Percentiles rank a stretch among this genome's conserved stretches.
Evolutionary conservation across 139 green algal genomes (phyloP).

Genomic region (Tetraselmis chui): DNA sequence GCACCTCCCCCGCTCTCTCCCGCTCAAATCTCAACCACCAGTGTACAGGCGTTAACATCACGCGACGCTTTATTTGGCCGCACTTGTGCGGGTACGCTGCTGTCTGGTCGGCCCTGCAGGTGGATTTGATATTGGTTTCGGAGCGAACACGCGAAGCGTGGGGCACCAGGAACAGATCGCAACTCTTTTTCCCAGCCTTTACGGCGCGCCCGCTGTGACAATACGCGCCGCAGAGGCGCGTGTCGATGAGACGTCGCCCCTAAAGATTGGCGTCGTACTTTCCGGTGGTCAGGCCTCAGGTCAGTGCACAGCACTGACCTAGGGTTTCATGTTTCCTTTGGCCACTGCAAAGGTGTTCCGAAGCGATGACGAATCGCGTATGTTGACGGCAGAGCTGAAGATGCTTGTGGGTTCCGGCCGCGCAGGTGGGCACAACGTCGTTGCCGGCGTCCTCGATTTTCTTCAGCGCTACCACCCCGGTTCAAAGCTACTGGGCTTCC

Average conservation of each 20-base stretch:
- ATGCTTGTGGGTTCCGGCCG: no score
- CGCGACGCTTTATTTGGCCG: not conserved
- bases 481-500: conserved; percentile 34
- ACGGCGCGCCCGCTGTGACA: not conserved
- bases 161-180: not conserved
- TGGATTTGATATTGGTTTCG: not conserved
- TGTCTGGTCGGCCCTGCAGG: not conserved
- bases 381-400: no score
- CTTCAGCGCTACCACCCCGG: conserved; percentile 26
- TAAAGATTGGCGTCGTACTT: conserved; percentile 43
- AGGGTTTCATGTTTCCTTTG: not conserved
- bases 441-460: conserved; percentile 50
- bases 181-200: not conserved
- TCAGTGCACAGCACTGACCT: not conserved
- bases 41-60: not conserved
- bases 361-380: not conserved
- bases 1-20: no score
- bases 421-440: conserved; percentile 58
- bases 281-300: conserved; percentile 47
- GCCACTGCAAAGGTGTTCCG: not conserved
- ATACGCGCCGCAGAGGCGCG: not conserved
- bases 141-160: not conserved
- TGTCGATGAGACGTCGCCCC: not conserved
- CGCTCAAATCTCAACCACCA: not conserved
- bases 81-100: not conserved